A percentile compares a stretch with the other conserved stretches of the same genome.
phyloP scores from a whole-genome alignment of 139 green algal species.

The Chlamydomonas sphaeroides region DNA sequence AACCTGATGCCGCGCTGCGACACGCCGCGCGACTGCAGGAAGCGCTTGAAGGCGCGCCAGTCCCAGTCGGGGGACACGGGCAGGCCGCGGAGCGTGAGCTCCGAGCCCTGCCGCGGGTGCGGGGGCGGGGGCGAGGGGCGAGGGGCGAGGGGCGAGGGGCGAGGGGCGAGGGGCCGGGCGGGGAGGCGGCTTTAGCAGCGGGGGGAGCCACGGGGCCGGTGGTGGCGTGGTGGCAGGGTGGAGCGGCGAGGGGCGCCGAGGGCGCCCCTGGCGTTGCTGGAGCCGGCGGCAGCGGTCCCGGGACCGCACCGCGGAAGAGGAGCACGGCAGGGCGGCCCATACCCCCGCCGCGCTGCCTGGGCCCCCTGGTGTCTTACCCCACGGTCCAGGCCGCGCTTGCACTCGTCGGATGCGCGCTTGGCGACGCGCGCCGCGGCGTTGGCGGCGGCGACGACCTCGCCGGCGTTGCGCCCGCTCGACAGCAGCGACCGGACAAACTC shows the following conservation, averaged over 20 bases:
- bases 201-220: too few species aligned
- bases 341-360: too few species aligned
- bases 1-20: conserved; percentile 4
- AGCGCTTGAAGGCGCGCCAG: conserved; percentile 27
- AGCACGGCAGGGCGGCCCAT: too few species aligned
- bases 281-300: too few species aligned
- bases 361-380: background rate
- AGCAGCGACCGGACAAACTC: conserved; percentile 28
- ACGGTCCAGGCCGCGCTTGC: background rate
- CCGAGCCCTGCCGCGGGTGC: background rate
- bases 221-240: too few species aligned
- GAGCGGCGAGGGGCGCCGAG: too few species aligned
- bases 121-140: background rate
- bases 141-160: background rate
- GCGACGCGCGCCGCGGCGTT: conserved; percentile 25
- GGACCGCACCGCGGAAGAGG: too few species aligned
- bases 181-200: background rate
- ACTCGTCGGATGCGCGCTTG: background rate
- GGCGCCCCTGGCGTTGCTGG: too few species aligned
- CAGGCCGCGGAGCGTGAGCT: conserved; percentile 23
- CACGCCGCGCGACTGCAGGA: conserved; percentile 1
- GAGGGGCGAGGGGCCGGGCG: background rate
- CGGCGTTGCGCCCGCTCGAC: background rate
- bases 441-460: conserved; percentile 36
- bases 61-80: conserved; percentile 12